Percentiles rank a stretch among this genome's conserved stretches.
Evolutionary conservation across 2,329 filamentous ascomycete species (phyloP).

Genomic region (Emericellopsis cladophorae): DNA sequence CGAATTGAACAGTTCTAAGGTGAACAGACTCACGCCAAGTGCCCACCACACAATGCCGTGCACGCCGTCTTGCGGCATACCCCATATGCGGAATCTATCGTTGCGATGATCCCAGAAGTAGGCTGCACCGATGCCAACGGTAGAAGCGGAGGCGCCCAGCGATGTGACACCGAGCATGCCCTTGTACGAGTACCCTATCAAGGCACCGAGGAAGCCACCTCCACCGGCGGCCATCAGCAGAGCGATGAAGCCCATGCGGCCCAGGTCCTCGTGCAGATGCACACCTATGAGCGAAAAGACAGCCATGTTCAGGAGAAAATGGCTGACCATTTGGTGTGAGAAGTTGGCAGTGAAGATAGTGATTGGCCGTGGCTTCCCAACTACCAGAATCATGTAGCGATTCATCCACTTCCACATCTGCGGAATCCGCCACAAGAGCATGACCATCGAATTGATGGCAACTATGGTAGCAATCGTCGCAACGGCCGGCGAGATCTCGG

Average conservation of each 20-base stretch:
- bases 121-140: slow-evolving; percentile 47
- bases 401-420: slow-evolving; percentile 55
- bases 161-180: slow-evolving; percentile 34
- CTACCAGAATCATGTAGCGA: slow-evolving; percentile 51
- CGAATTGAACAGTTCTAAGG: slow-evolving; percentile 27
- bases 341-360: slow-evolving; percentile 53
- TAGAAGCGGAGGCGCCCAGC: slow-evolving; percentile 54
- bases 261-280: slow-evolving; percentile 56
- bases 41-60: slow-evolving; percentile 41
- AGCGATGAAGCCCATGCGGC: slow-evolving; percentile 55
- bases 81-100: slow-evolving; percentile 44
- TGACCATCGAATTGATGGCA: slow-evolving; percentile 43
- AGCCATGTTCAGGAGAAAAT: slow-evolving; percentile 53
- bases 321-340: slow-evolving; percentile 51
- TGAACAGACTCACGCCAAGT: slow-evolving; percentile 34
- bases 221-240: slow-evolving; percentile 49
- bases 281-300: slow-evolving; percentile 55
- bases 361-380: slow-evolving; percentile 50
- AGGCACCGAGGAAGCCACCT: slow-evolving; percentile 43
- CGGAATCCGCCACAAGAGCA: slow-evolving; percentile 48
- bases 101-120: slow-evolving; percentile 47
- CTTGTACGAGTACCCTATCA: slow-evolving; percentile 34
- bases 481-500: slow-evolving; percentile 46
- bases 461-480: slow-evolving; percentile 54
- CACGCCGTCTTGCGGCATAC: slow-evolving; percentile 43